Base-by-base conservation (phyloP, 202 grass and related monocot genomes). In the Hordeum pubiflorum region DNA sequence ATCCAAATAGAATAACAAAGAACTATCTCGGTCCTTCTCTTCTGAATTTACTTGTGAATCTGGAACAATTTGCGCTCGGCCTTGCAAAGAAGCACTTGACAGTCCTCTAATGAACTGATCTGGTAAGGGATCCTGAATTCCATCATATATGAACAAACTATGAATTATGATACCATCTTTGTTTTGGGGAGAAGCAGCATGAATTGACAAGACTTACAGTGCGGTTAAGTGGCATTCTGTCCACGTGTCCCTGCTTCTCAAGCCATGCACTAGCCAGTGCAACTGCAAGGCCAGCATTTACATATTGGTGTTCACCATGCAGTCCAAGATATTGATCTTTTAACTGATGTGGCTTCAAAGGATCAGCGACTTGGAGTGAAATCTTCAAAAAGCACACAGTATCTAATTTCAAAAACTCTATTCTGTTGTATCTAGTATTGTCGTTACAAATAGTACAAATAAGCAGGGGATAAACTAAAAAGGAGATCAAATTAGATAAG, bases 261-360 rank as follows among this genome's bases (percentile, higher is more conserved):
- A 99, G 90, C 92, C 92, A 99, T 40, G 83, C 81, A 81, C 85
- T 89, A 72, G 89, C 87, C 36, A 99, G 88, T 34, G 92, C 90
- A 83, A 99, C 58, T 64, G 96, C 96, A 86, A 99, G 92, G 52
- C 88, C 87, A 60, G 96, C 96, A 83, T 99, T 99, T 84, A 85
- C 72, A 80, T 86, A 83, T 72, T 99, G 92, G 79, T 99, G 96
- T 58, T 93, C 90, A 69, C 96, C 96, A 26, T 85, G 69, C 61
- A 99, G 74, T 74, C 96, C 90, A 83, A 99, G 92, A 83, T 86
- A 74, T 71, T 87, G 79, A 78, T 60, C 62, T 74, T 96, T 95
- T 72, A 99, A 88, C 69, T 85, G 82, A 74, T 79, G 57, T 4
- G 83, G 84, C 68, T 91, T 86, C 82, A 99, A 73, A 87, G 90